These are phyloP conservation scores for Trichosporon asahii DNA, from an alignment of 1,284 basidiomycete species.

Conservation along the genomic window DNA sequence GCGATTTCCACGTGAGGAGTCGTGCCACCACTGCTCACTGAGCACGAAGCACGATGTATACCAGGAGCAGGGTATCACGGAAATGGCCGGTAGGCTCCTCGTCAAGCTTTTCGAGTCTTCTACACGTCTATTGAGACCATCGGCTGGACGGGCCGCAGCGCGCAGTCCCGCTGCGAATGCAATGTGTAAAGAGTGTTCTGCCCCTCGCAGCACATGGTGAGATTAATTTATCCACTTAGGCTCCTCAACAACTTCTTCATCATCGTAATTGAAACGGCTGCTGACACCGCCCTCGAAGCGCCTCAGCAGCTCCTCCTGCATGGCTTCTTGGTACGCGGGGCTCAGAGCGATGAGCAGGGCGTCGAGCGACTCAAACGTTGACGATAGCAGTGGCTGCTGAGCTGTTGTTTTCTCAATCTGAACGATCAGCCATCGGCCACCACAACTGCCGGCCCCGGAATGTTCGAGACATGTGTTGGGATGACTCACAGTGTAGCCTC, in stretches of 20 bases:
- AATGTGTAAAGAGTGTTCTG: not conserved
- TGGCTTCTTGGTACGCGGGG: constrained; percentile 38
- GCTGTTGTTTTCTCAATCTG: constrained; percentile 22
- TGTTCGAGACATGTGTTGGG: not conserved
- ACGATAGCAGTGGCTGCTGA: constrained; percentile 10
- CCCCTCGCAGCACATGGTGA: too few species aligned
- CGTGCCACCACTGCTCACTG: too few species aligned
- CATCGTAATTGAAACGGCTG: constrained; percentile 15
- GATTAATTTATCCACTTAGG: constrained; percentile 24
- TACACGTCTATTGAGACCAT: too few species aligned
- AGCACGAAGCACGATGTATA: too few species aligned
- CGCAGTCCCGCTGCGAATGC: too few species aligned
- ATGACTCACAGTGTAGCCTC: constrained; percentile 42
- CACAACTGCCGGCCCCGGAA: not conserved
- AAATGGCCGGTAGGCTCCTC: too few species aligned
- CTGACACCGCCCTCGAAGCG: constrained; percentile 30
- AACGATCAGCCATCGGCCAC: not conserved
- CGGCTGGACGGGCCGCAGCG: too few species aligned
- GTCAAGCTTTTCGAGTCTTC: too few species aligned
- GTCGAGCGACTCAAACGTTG: constrained; percentile 43
- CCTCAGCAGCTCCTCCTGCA: constrained; percentile 37
- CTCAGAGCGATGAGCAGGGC: constrained; percentile 42
- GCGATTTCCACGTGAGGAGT: too few species aligned
- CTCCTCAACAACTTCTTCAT: constrained; percentile 16
- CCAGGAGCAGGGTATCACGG: too few species aligned